Percentiles rank a stretch among this genome's conserved stretches.
Evolutionary conservation across 2,329 filamentous ascomycete species (phyloP).

Genomic region (Penicillium sp.): DNA sequence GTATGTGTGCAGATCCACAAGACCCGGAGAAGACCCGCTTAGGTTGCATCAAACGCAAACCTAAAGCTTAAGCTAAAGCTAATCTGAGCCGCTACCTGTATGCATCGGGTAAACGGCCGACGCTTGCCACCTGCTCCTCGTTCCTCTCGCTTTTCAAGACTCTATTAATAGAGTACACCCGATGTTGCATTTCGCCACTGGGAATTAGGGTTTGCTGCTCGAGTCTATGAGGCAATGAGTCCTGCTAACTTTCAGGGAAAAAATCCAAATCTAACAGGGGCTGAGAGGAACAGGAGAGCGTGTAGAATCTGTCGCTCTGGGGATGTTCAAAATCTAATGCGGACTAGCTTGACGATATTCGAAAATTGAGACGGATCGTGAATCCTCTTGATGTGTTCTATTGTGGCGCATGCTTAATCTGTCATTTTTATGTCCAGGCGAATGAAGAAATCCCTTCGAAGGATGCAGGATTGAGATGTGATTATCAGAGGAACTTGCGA

Average conservation of each 20-base stretch:
- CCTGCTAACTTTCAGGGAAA: too few relatives aligned
- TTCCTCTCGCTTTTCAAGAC: background rate
- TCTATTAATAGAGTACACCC: background rate
- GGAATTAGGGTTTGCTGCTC: background rate
- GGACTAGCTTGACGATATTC: too few relatives aligned
- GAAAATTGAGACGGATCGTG: too few relatives aligned
- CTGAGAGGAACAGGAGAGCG: background rate
- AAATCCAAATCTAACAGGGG: background rate
- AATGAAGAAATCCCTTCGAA: too few relatives aligned
- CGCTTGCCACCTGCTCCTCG: background rate
- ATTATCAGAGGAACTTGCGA: too few relatives aligned
- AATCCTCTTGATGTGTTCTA: too few relatives aligned
- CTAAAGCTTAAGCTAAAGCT: background rate
- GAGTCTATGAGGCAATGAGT: background rate
- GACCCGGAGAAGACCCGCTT: too few relatives aligned
- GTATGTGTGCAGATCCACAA: too few relatives aligned
- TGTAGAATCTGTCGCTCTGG: background rate
- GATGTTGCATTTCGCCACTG: background rate
- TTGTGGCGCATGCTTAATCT: too few relatives aligned
- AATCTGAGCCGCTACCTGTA: background rate
- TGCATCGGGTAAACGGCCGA: background rate
- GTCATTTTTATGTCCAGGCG: too few relatives aligned
- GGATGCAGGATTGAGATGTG: too few relatives aligned
- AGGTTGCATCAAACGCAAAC: background rate
- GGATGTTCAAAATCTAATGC: background rate